phyloP scores from a whole-genome alignment of 257 asterid species.

The Jacaranda copaia region DNA sequence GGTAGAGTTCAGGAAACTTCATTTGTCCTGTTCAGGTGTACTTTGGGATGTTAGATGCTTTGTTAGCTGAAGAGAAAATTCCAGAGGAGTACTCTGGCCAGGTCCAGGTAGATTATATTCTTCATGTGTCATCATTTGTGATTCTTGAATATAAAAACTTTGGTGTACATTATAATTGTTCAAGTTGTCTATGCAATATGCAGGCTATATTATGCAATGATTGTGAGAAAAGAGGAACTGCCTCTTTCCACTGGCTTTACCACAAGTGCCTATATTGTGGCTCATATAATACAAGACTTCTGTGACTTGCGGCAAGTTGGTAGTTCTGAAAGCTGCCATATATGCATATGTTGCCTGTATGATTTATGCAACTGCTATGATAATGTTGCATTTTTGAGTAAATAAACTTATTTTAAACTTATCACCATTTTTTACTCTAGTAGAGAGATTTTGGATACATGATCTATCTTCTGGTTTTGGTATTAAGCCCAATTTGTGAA shows the following conservation, averaged over 20 bases:
- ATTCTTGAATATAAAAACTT: slow-evolving; percentile 25
- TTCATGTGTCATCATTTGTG: slow-evolving; percentile 19
- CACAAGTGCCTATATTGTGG: slow-evolving; percentile 86
- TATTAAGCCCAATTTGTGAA: slow-evolving; percentile 34
- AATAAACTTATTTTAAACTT: slow-evolving; percentile 32
- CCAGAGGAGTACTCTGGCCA: slow-evolving; percentile 81
- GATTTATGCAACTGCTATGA: slow-evolving; percentile 30
- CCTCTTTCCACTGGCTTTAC: slow-evolving; percentile 81
- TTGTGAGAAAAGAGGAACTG: slow-evolving; percentile 76
- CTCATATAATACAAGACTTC: slow-evolving; percentile 82
- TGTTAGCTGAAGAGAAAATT: slow-evolving; percentile 75
- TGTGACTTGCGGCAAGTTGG: slow-evolving; percentile 46
- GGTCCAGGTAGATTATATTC: slow-evolving; percentile 62
- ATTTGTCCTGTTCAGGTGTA: slow-evolving; percentile 60
- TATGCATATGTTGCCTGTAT: slow-evolving; percentile 28
- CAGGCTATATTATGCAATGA: slow-evolving; percentile 92
- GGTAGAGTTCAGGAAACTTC: neutral
- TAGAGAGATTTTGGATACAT: slow-evolving; percentile 39
- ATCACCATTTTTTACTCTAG: slow-evolving; percentile 37
- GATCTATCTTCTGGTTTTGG: slow-evolving; percentile 24
- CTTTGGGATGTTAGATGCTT: slow-evolving; percentile 79
- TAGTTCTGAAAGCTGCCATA: slow-evolving; percentile 18
- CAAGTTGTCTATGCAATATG: slow-evolving; percentile 31
- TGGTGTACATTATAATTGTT: neutral
- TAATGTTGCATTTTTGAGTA: slow-evolving; percentile 28